Evolutionary conservation across 331 rosid genomes (phyloP).

Genomic region (Malus hybrid): DNA sequence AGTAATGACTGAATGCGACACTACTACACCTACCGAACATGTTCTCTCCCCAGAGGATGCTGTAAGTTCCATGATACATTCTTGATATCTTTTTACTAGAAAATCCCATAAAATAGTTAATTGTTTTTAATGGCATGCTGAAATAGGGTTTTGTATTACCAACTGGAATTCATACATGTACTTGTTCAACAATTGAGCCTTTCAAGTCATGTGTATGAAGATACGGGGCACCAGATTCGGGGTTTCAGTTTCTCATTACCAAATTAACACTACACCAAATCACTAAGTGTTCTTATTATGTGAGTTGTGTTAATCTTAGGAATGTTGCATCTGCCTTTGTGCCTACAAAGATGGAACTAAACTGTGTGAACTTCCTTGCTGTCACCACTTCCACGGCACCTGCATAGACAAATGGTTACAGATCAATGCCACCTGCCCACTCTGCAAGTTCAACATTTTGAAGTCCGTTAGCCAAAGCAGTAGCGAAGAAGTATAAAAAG

Average conservation of each 20-base stretch:
- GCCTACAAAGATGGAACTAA: conserved; percentile 59
- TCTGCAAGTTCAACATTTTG: too few species aligned
- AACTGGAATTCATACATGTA: background rate
- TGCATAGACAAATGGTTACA: conserved; percentile 87
- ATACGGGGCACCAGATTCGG: background rate
- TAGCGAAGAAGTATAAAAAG: too few species aligned
- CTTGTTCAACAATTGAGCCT: background rate
- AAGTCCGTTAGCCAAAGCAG: too few species aligned
- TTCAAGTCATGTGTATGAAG: background rate
- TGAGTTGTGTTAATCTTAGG: conserved; percentile 31
- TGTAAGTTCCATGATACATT: too few species aligned
- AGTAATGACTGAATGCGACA: too few species aligned
- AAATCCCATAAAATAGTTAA: background rate
- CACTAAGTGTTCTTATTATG: conserved; percentile 3
- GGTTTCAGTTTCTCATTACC: too few species aligned
- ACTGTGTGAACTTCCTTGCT: conserved; percentile 80
- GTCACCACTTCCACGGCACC: conserved; percentile 74
- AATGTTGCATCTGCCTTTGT: conserved; percentile 70
- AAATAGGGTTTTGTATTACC: background rate
- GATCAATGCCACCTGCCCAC: conserved; percentile 27
- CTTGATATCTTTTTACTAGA: background rate
- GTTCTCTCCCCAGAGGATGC: too few species aligned
- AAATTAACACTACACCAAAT: too few species aligned
- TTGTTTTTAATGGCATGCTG: background rate
- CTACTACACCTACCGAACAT: too few species aligned